A percentile compares a stretch with the other conserved stretches of the same genome.
phyloP scores from a whole-genome alignment of 2,329 filamentous ascomycete species.

The Thermoascus crustaceus region DNA sequence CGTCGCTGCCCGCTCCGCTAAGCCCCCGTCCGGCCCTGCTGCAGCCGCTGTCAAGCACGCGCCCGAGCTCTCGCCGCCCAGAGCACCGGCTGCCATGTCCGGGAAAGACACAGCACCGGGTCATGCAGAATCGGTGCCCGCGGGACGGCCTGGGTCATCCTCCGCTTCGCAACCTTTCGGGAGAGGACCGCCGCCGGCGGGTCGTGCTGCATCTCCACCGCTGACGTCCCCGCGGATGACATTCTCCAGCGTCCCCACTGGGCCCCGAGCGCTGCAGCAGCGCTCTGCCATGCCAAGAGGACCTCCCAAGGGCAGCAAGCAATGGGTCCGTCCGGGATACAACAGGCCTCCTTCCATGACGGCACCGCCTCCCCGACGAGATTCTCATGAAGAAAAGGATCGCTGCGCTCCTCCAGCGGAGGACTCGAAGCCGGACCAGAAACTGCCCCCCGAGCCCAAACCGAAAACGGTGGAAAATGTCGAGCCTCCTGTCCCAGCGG shows the following conservation, averaged over 20 bases:
- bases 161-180: constrained; percentile 19
- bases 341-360: constrained; percentile 15
- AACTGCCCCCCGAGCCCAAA: constrained; percentile 1
- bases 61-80: constrained; percentile 27
- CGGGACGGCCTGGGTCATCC: constrained; percentile 13
- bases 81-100: constrained; percentile 29
- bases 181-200: constrained; percentile 17
- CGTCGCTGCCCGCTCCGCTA: constrained; percentile 16
- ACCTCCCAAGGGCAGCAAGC: constrained; percentile 28
- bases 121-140: constrained; percentile 13
- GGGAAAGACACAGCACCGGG: constrained; percentile 15
- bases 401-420: constrained; percentile 13
- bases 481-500: background rate
- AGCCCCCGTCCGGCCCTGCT: constrained; percentile 12
- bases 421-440: constrained; percentile 11
- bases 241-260: constrained; percentile 31
- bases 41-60: constrained; percentile 13
- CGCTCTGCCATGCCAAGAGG: constrained; percentile 23
- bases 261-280: constrained; percentile 33
- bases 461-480: constrained; percentile 1
- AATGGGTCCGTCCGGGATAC: constrained; percentile 33
- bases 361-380: constrained; percentile 20
- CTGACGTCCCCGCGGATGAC: constrained; percentile 31
- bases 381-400: constrained; percentile 23
- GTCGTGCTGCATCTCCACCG: constrained; percentile 21